Conservation (phyloP, 495 filamentous ascomycete genomes). For the Podospora conica region DNA sequence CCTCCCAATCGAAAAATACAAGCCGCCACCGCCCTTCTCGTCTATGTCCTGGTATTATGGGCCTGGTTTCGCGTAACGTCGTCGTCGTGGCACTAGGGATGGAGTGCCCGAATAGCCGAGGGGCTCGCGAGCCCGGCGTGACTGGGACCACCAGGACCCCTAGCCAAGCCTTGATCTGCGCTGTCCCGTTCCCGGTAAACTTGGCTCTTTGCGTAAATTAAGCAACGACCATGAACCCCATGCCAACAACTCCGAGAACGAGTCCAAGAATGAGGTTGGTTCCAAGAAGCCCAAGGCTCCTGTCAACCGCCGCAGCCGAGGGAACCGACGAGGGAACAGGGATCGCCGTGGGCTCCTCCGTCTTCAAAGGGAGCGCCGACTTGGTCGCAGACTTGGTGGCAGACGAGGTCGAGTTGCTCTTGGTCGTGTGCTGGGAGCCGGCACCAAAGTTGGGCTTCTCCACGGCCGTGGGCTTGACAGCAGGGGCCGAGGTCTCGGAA, state of each 20-base stretch:
- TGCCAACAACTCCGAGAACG: neutral
- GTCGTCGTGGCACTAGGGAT: slow-evolving; percentile 5
- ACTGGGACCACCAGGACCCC: neutral
- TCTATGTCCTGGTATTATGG: neutral
- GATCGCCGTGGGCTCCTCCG: neutral
- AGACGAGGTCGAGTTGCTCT: neutral
- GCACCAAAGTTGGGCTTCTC: neutral
- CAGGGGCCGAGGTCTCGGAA: neutral
- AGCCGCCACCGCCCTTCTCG: neutral
- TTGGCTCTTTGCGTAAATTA: neutral
- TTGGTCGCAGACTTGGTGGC: neutral
- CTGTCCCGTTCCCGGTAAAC: neutral
- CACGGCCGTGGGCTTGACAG: neutral
- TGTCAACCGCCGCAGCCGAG: neutral
- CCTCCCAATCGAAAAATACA: neutral
- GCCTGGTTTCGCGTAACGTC: neutral
- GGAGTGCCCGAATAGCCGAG: neutral
- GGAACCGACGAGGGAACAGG: neutral
- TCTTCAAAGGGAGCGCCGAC: neutral
- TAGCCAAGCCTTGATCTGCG: neutral
- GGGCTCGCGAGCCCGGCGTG: neutral
- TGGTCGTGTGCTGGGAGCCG: neutral
- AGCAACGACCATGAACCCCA: neutral
- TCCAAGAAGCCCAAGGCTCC: neutral
- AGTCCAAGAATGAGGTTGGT: neutral